These are phyloP conservation scores for Zelonia costaricensis DNA, from an alignment of 208 protist genomes.

Conservation along the genomic window DNA sequence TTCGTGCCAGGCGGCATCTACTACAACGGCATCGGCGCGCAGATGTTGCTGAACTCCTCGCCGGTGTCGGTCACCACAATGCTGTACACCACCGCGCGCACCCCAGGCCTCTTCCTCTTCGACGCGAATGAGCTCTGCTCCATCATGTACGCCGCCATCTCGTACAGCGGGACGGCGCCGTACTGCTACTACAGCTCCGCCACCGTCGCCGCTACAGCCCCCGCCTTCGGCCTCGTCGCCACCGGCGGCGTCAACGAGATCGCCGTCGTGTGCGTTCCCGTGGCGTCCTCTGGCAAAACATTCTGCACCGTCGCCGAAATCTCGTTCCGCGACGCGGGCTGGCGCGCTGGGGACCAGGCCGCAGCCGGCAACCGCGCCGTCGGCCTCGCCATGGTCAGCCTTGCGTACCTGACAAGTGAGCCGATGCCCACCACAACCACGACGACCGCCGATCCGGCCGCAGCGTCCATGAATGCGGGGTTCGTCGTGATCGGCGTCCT, in stretches of 20 bases:
- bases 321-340: constrained; percentile 9
- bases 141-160: neutral
- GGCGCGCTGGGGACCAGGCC: neutral
- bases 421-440: neutral
- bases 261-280: constrained; percentile 33
- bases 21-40: constrained; percentile 21
- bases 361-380: constrained; percentile 1
- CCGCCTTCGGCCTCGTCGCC: constrained; percentile 32
- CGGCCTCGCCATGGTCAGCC: constrained; percentile 18
- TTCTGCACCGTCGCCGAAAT: constrained; percentile 21
- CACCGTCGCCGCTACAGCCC: constrained; percentile 1
- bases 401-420: constrained; percentile 15
- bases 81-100: constrained; percentile 14
- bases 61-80: neutral
- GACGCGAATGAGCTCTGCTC: constrained; percentile 22
- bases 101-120: constrained; percentile 36
- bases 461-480: constrained; percentile 10
- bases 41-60: constrained; percentile 12
- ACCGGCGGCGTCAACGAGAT: constrained; percentile 32
- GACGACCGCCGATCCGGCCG: neutral
- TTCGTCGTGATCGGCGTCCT: constrained; percentile 51
- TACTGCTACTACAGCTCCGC: constrained; percentile 18
- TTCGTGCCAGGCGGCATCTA: constrained; percentile 35
- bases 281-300: neutral
- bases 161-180: neutral